phyloP scores from a whole-genome alignment of 2,329 filamentous ascomycete genomes.

The Curvularia sp. region DNA sequence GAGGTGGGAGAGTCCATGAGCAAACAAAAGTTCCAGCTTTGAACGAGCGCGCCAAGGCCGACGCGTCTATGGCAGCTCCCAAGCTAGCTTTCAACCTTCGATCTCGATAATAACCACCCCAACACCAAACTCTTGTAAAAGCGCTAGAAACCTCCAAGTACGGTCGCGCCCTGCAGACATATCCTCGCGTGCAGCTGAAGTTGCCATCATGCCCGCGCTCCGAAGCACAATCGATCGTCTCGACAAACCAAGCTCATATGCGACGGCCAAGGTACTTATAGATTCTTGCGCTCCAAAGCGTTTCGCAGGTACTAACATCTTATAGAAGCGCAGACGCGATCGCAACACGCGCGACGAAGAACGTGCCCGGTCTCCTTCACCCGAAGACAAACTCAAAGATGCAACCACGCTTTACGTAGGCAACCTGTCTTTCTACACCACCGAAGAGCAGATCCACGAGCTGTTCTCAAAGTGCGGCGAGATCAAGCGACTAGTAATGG shows the following conservation, averaged over 20 bases:
- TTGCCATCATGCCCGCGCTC: slow-evolving; percentile 35
- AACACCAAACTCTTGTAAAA: neutral
- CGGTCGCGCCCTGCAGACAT: slow-evolving; percentile 4
- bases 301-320: slow-evolving; percentile 15
- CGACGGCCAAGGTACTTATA: slow-evolving; percentile 72
- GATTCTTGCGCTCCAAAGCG: neutral
- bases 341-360: slow-evolving; percentile 64
- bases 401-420: slow-evolving; percentile 97
- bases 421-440: slow-evolving; percentile 98
- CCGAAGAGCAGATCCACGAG: slow-evolving; percentile 98
- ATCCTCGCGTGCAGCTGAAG: neutral
- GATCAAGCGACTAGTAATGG: slow-evolving; percentile 98
- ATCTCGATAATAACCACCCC: slow-evolving; percentile 3
- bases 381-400: slow-evolving; percentile 80
- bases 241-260: slow-evolving; percentile 95
- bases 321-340: slow-evolving; percentile 75
- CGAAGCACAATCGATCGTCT: slow-evolving; percentile 89
- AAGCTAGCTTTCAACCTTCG: slow-evolving; percentile 18
- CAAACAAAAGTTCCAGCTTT: slow-evolving; percentile 28
- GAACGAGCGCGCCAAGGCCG: slow-evolving; percentile 16
- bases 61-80: slow-evolving; percentile 22
- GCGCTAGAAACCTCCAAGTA: slow-evolving; percentile 4
- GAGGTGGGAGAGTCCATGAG: neutral
- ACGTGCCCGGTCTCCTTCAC: slow-evolving; percentile 59
- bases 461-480: slow-evolving; percentile 94